A percentile compares a stretch with the other conserved stretches of the same genome.
Conservation (phyloP, 139 green algal species). For the Chlamydomonas sp. region DNA sequence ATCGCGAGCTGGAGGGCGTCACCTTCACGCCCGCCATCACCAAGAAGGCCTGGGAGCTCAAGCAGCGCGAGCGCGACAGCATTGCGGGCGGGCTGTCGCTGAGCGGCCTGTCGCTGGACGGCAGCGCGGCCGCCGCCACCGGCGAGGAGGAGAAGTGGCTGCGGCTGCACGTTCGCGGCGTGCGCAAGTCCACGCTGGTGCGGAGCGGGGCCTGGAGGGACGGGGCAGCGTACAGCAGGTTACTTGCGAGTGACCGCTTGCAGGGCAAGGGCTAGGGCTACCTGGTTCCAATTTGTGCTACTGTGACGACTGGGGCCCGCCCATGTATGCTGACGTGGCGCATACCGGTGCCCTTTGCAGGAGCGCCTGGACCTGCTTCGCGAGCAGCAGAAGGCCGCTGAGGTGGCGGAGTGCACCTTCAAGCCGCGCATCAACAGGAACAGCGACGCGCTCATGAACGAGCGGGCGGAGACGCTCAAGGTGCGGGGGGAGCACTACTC, state of each 20-base stretch:
- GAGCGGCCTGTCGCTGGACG: conserved; percentile 13
- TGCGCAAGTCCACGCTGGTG: conserved; percentile 28
- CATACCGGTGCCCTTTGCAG: not conserved
- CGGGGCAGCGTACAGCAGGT: too few species aligned
- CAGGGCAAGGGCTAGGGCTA: too few species aligned
- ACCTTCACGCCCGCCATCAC: conserved; percentile 66
- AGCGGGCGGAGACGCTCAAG: conserved; percentile 68
- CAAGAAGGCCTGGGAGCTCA: conserved; percentile 41
- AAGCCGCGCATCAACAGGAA: conserved; percentile 69
- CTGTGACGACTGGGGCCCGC: too few species aligned
- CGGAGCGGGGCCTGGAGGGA: too few species aligned
- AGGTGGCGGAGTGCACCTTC: conserved; percentile 75
- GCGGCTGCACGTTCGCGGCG: conserved; percentile 22
- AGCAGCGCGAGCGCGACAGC: conserved; percentile 54
- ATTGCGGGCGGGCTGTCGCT: not conserved
- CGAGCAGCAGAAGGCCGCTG: conserved; percentile 12
- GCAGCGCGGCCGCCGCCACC: conserved; percentile 35
- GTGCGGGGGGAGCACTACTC: conserved; percentile 1
- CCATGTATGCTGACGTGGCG: too few species aligned
- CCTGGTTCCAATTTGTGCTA: too few species aligned
- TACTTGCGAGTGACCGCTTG: too few species aligned
- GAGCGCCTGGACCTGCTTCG: conserved; percentile 26
- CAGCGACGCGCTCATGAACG: conserved; percentile 67
- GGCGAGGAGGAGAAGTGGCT: conserved; percentile 27
- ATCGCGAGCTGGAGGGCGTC: conserved; percentile 53